A percentile compares a stretch with the other conserved stretches of the same genome.
Conservation (phyloP, 2,329 filamentous ascomycete species). For the Ceratocystis ficicola region DNA sequence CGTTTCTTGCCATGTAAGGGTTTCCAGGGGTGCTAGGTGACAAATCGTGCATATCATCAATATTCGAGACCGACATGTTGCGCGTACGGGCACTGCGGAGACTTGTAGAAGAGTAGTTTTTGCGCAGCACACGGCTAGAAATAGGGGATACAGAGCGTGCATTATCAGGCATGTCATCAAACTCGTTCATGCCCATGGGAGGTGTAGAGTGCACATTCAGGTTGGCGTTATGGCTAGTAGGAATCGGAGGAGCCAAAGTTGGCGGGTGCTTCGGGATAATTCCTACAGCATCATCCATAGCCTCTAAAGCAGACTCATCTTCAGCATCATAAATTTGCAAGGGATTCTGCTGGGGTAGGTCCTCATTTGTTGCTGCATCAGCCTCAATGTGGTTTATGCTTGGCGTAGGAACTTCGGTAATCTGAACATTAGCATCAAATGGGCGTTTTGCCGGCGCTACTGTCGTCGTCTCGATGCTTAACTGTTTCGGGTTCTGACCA, state of each 20-base stretch:
- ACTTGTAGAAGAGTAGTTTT: conserved; percentile 60
- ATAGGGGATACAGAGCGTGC: conserved; percentile 43
- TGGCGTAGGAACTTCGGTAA: conserved; percentile 15
- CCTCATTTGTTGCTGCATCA: neutral
- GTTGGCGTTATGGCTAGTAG: neutral
- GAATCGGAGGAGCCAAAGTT: conserved; percentile 16
- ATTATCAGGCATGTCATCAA: conserved; percentile 27
- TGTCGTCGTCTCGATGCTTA: conserved; percentile 69
- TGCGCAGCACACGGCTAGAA: conserved; percentile 42
- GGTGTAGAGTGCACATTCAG: conserved; percentile 17
- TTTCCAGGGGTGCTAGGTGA: conserved; percentile 66
- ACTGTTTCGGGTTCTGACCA: conserved; percentile 63
- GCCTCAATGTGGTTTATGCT: neutral
- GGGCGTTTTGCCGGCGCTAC: conserved; percentile 1
- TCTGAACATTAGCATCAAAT: conserved; percentile 24
- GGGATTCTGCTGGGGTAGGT: conserved; percentile 8
- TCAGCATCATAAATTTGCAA: conserved; percentile 13
- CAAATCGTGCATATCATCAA: conserved; percentile 50
- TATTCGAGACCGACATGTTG: conserved; percentile 54
- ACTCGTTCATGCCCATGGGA: conserved; percentile 16
- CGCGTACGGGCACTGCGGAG: conserved; percentile 60
- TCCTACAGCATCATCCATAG: conserved; percentile 4
- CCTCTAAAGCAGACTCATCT: conserved; percentile 3
- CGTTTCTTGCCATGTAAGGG: conserved; percentile 39
- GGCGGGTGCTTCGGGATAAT: conserved; percentile 17